A percentile compares a stretch with the other conserved stretches of the same genome.
Evolutionary conservation across 371 early-diverging fungal species (phyloP).

Genomic region (Mortierella sp.): DNA sequence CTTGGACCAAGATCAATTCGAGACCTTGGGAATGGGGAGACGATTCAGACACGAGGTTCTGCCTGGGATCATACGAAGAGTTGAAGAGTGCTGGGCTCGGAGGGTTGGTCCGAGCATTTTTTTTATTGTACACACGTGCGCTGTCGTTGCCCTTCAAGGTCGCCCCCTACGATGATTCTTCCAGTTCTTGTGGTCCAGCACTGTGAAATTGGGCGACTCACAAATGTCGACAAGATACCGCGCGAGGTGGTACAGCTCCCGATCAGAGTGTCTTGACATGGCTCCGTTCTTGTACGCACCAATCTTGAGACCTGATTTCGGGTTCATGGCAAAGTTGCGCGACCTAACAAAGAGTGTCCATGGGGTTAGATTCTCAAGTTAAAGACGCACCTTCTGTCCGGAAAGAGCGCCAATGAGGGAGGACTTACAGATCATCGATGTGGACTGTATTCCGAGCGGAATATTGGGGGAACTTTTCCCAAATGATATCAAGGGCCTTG

Average conservation of each 20-base stretch:
- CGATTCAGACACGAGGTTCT: too few species aligned
- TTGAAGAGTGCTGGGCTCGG: too few species aligned
- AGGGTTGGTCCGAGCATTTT: too few species aligned
- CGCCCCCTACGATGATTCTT: constrained; percentile 34
- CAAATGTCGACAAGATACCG: constrained; percentile 63
- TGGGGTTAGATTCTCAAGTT: constrained; percentile 35
- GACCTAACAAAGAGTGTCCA: constrained; percentile 15
- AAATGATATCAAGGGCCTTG: constrained; percentile 71
- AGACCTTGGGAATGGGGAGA: too few species aligned
- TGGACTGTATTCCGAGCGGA: constrained; percentile 63
- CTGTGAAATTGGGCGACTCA: constrained; percentile 54
- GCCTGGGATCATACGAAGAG: too few species aligned
- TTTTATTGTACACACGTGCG: too few species aligned
- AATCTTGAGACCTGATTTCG: constrained; percentile 66
- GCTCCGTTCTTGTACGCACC: constrained; percentile 65
- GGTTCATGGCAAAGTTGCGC: constrained; percentile 65
- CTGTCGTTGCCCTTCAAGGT: not conserved
- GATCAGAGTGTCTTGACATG: constrained; percentile 55
- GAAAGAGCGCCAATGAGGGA: too few species aligned
- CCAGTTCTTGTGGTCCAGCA: constrained; percentile 62
- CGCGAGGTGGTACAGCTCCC: constrained; percentile 61
- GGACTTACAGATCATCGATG: constrained; percentile 64
- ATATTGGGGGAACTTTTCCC: constrained; percentile 63
- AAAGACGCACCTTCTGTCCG: too few species aligned
- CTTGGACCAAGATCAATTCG: too few species aligned